Percentiles rank a stretch among this genome's conserved stretches.
Conservation (phyloP, 73 alveolate species). For the Paramecium bursaria region DNA sequence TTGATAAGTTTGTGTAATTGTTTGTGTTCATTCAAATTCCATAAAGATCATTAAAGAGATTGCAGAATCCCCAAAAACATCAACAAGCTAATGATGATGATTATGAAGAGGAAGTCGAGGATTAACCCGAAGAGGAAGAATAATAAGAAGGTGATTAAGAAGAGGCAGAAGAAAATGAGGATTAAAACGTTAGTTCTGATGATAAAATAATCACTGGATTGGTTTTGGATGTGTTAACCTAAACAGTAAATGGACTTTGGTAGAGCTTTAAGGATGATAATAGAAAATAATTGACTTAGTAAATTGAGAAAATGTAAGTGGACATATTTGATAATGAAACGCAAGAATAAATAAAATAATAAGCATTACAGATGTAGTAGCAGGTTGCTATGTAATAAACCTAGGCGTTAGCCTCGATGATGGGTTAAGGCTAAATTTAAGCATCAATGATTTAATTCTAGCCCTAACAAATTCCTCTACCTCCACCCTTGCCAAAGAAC, state of each 20-base stretch:
- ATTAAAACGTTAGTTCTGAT: neutral
- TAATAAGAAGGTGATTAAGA: neutral
- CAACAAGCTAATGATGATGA: neutral
- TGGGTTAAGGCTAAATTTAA: neutral
- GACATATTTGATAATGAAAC: conserved; percentile 27
- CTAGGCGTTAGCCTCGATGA: neutral
- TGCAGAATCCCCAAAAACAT: neutral
- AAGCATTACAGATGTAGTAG: neutral
- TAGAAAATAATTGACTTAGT: neutral
- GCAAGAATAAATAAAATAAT: neutral
- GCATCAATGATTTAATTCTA: neutral
- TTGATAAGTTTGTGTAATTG: conserved; percentile 24
- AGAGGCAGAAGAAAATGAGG: neutral
- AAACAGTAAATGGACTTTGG: conserved; percentile 27
- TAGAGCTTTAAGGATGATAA: conserved; percentile 28
- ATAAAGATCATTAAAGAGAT: neutral
- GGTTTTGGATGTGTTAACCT: conserved; percentile 45
- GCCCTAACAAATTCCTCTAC: neutral
- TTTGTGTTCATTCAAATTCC: conserved; percentile 53
- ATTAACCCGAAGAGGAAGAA: neutral
- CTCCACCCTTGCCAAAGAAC: too few relatives aligned
- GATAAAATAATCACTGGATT: neutral
- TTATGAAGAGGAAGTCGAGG: neutral
- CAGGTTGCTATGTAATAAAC: neutral
- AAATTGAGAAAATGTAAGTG: neutral